Conservation (phyloP, 805 yeast species). For the Candida succiphila region DNA sequence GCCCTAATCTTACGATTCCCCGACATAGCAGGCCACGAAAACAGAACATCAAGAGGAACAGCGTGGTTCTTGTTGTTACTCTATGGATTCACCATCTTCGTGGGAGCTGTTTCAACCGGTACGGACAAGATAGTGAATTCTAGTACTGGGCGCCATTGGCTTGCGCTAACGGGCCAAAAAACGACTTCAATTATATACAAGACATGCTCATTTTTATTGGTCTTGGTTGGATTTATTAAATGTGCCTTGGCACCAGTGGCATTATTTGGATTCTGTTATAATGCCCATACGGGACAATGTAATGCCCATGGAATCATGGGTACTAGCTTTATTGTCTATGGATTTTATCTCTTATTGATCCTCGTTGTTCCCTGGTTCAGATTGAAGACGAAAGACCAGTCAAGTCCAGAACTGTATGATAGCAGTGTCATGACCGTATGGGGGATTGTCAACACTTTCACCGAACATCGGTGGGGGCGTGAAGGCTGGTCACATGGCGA, state of each 20-base stretch:
- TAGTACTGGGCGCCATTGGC: conserved; percentile 24
- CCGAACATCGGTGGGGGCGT: conserved; percentile 91
- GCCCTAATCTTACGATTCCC: conserved; percentile 50
- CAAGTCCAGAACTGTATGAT: conserved; percentile 81
- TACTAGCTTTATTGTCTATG: conserved; percentile 72
- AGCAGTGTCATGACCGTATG: conserved; percentile 70
- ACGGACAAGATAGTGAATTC: conserved; percentile 13
- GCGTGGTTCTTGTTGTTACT: conserved; percentile 50
- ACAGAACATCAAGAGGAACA: conserved; percentile 56
- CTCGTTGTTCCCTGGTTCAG: conserved; percentile 65
- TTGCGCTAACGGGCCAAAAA: conserved; percentile 27
- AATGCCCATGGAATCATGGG: conserved; percentile 98
- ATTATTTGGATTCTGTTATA: conserved; percentile 80
- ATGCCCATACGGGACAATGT: conserved; percentile 83
- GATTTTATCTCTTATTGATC: conserved; percentile 57
- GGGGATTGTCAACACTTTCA: conserved; percentile 92
- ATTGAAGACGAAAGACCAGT: conserved; percentile 25
- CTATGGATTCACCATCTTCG: conserved; percentile 35
- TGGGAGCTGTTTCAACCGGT: conserved; percentile 49
- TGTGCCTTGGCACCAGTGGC: conserved; percentile 76
- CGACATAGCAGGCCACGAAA: conserved; percentile 57
- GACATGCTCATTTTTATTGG: conserved; percentile 33
- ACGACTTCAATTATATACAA: conserved; percentile 28
- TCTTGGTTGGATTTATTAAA: conserved; percentile 67
- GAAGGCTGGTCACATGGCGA: conserved; percentile 90